Conservation (phyloP, 352 stramenopile species). For the Phytophthora fragariae region DNA sequence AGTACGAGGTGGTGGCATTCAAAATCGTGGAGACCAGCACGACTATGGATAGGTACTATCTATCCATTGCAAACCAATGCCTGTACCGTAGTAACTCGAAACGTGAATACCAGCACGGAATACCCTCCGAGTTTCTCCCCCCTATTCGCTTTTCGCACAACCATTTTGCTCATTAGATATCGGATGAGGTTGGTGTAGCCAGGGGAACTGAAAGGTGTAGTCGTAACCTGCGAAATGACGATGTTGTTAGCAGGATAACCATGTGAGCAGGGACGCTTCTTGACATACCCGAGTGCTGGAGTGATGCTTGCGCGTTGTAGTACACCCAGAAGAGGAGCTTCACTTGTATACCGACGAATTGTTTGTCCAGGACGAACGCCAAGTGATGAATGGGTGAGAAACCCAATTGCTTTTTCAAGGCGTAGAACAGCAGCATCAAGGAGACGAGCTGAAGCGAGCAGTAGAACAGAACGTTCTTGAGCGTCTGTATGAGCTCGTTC, state of each 20-base stretch:
- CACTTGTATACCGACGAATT: slow-evolving; percentile 35
- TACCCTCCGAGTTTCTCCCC: background rate
- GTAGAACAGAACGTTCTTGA: slow-evolving; percentile 50
- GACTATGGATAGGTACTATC: background rate
- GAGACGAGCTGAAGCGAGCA: slow-evolving; percentile 45
- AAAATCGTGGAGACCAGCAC: background rate
- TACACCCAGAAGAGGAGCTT: slow-evolving; percentile 53
- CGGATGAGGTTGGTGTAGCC: slow-evolving; percentile 19
- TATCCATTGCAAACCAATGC: background rate
- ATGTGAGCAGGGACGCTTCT: background rate
- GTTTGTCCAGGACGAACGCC: slow-evolving; percentile 49
- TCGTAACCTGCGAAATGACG: slow-evolving; percentile 31
- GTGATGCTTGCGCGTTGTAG: slow-evolving; percentile 36
- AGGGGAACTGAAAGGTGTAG: slow-evolving; percentile 48
- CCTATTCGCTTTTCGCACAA: background rate
- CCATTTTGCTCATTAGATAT: background rate
- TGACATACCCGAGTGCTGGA: slow-evolving; percentile 39
- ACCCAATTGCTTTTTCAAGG: slow-evolving; percentile 36
- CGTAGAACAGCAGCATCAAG: too few relatives aligned
- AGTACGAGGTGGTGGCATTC: slow-evolving; percentile 2
- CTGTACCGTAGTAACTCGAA: background rate
- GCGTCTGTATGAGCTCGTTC: slow-evolving; percentile 20
- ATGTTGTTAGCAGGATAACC: background rate
- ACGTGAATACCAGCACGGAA: background rate
- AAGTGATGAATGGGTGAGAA: slow-evolving; percentile 40